Conservation (phyloP, 2,329 filamentous ascomycete genomes). For the Capronia epimyces region DNA sequence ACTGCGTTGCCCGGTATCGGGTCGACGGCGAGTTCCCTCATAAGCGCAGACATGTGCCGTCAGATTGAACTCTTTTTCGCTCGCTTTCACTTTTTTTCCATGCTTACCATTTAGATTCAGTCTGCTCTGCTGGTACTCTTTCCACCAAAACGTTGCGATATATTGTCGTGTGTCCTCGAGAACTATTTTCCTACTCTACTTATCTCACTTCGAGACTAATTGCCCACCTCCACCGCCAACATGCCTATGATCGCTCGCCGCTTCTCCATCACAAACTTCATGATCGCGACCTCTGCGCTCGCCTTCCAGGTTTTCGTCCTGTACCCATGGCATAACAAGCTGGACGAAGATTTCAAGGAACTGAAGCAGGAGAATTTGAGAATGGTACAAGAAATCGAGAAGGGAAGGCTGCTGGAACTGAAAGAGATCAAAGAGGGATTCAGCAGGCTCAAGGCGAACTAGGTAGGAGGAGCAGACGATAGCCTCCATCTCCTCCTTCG, state of each 20-base stretch:
- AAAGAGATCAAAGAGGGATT: conserved; percentile 21
- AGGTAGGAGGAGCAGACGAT: neutral
- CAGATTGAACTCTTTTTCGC: neutral
- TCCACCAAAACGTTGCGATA: neutral
- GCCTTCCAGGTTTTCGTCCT: conserved; percentile 64
- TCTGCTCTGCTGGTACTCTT: neutral
- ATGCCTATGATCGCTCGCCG: conserved; percentile 48
- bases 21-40: conserved; percentile 3
- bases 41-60: conserved; percentile 1
- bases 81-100: neutral
- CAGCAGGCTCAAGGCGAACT: conserved; percentile 2
- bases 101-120: neutral
- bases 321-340: conserved; percentile 64
- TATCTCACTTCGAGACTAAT: neutral
- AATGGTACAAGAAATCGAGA: conserved; percentile 31
- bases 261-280: conserved; percentile 60
- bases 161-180: neutral
- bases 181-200: neutral
- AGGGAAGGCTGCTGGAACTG: conserved; percentile 10
- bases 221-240: neutral
- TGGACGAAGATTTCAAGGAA: conserved; percentile 57
- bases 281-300: conserved; percentile 60
- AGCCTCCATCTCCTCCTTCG: neutral
- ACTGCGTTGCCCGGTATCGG: conserved; percentile 3
- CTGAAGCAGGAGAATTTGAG: conserved; percentile 54